Base-by-base conservation (phyloP, 2,329 filamentous ascomycete genomes). In the Ascochyta fabae region DNA sequence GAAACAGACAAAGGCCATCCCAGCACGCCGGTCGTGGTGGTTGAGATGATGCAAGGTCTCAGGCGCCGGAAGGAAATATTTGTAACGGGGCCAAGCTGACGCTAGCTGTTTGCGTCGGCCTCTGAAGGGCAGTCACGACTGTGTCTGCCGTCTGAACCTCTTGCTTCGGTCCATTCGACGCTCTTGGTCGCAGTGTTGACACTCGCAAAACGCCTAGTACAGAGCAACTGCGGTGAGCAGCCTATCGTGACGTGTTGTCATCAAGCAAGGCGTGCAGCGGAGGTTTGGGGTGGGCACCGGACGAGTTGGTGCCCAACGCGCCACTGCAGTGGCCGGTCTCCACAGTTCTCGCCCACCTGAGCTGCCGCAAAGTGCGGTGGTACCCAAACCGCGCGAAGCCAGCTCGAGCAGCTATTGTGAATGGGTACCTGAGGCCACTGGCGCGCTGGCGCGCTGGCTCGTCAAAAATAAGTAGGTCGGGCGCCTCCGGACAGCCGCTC, bases 271-370 rank as follows among this genome's bases (percentile, higher is more conserved):
- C 56, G 47, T 47, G 59, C 54, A 51, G 42, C 47, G 24, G 47
- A 56, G 33, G 47, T 56, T 56, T 56, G 53, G 29, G 29, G 29
- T 29, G 27, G 27, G 8, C 8, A 12, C 12, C 8, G 27, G 29
- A 31, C 12, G 12, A 58, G 56, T 68, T 68, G 67, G 57, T 60
- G 65, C 66, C 66, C 66, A 68, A 70, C 66, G 59, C 66, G 64
- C 65, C 66, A 68, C 63, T 59, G 38, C 46, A 48, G 44, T 58
- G 46, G 56, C 50, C 58, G 42, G 62, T 60, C 61, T 55, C 64
- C 66, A 68, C 66, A 68, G 59, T 67, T 56, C 31, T 58, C 53
- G 62, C 60, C 61, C 64, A 65, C 58, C 58, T 59, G 56, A 63
- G 60, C 48, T 58, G 63, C 64, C 56, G 56, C 55, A 55, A 51